A percentile compares a stretch with the other conserved stretches of the same genome.
phyloP scores from a whole-genome alignment of 805 yeast genomes.

The Blastobotrys peoriensis region DNA sequence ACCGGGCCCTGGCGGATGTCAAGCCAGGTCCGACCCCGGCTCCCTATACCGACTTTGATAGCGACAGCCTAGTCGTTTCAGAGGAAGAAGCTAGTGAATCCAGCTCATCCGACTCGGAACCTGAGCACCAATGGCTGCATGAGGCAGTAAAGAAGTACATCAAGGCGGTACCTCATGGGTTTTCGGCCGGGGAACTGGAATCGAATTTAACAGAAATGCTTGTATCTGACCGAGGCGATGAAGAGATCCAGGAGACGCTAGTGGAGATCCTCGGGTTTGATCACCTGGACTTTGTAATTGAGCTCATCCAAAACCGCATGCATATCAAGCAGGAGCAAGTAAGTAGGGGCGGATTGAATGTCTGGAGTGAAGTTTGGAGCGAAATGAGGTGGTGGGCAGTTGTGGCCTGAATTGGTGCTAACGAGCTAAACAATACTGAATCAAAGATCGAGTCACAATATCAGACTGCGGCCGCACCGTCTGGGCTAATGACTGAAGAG shows the following conservation, averaged over 20 bases:
- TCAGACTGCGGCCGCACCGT: conserved; percentile 1
- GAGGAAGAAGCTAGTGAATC: background rate
- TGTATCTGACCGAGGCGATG: conserved; percentile 36
- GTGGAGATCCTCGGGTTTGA: conserved; percentile 83
- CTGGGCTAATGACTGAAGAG: conserved; percentile 13
- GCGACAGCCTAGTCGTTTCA: conserved; percentile 6
- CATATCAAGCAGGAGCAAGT: conserved; percentile 24
- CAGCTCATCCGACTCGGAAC: background rate
- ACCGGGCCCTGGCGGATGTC: no score
- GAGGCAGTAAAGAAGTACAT: conserved; percentile 1
- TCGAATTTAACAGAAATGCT: conserved; percentile 10
- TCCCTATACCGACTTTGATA: no score
- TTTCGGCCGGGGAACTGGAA: conserved; percentile 1
- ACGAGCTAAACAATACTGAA: conserved; percentile 12
- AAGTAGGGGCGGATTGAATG: no score
- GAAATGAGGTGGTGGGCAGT: conserved; percentile 16
- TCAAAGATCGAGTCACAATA: background rate
- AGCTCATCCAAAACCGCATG: conserved; percentile 40
- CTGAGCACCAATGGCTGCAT: background rate
- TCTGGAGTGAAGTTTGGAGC: conserved; percentile 17
- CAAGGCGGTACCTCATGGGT: conserved; percentile 4
- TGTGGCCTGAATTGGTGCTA: no score
- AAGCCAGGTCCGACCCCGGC: no score
- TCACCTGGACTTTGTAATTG: conserved; percentile 71
- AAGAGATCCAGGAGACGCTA: conserved; percentile 61